These are phyloP conservation scores for Verticillium dahliae DNA, from an alignment of 2,329 filamentous ascomycete genomes.

Conservation along the genomic window DNA sequence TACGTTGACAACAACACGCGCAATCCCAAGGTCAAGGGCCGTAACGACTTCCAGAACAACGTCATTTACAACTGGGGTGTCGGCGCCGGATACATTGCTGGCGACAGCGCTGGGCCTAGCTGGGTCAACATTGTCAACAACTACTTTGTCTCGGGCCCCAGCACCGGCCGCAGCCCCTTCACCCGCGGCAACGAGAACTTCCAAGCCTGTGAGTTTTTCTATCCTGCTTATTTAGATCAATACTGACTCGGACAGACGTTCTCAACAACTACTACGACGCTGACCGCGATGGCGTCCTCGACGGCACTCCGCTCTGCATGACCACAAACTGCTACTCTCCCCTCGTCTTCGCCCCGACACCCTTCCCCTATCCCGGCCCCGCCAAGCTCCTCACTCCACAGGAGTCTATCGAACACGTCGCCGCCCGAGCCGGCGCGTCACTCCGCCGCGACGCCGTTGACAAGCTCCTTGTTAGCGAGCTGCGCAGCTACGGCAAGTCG, in stretches of 20 bases:
- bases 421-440: slow-evolving; percentile 33
- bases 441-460: slow-evolving; percentile 37
- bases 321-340: slow-evolving; percentile 37
- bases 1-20: slow-evolving; percentile 53
- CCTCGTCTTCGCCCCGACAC: slow-evolving; percentile 32
- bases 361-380: slow-evolving; percentile 36
- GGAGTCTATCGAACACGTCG: slow-evolving; percentile 32
- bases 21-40: slow-evolving; percentile 50
- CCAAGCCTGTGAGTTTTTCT: slow-evolving; percentile 31
- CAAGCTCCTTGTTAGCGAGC: slow-evolving; percentile 30
- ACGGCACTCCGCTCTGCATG: slow-evolving; percentile 37
- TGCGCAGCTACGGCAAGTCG: slow-evolving; percentile 35
- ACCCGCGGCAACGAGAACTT: slow-evolving; percentile 49
- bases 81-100: slow-evolving; percentile 48
- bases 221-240: rapidly evolving
- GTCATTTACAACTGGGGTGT: slow-evolving; percentile 51
- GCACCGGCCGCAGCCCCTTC: slow-evolving; percentile 41
- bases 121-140: slow-evolving; percentile 48
- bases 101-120: slow-evolving; percentile 38
- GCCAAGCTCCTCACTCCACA: slow-evolving; percentile 27
- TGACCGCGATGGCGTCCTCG: slow-evolving; percentile 39
- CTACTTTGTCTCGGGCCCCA: slow-evolving; percentile 50
- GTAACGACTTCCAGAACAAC: slow-evolving; percentile 46
- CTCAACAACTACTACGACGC: slow-evolving; percentile 45
- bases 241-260: slow-evolving; percentile 25